Evolutionary conservation across 257 asterid species (phyloP), one percentile per base, ranked within the genome.

Genomic region (Solanum dulcamara): DNA sequence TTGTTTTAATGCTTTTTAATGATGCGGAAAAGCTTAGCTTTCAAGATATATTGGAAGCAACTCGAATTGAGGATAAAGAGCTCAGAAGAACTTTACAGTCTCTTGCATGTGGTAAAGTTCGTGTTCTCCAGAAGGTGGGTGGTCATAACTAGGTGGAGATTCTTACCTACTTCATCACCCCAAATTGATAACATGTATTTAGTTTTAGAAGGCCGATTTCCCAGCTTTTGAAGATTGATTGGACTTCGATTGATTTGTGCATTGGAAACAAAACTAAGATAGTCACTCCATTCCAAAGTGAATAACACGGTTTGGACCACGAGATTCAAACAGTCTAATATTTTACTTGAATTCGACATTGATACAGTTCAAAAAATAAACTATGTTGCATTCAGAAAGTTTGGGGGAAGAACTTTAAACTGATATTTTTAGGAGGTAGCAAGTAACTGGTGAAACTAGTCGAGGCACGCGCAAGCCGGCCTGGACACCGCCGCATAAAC

Each of bases 61-160:
- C 97, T 48, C 90, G 95, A 82, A 95, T 97, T 55, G 98, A 95
- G 89, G 98, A 95, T 89, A 95, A 92, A 90, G 99, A 95, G 90
- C 91, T 97, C 67, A 91, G 95, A 80, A 89, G 99, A 88, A 94
- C 98, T 70, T 89, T 97, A 86, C 99, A 94, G 91, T 95, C 99
- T 89, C 98, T 97, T 83, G 99, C 98, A 20, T 95, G 99, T 82
- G 99, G 98, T 81, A 97, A 95, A 88, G 91, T 95, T 33, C 99
- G 97, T 20, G 96, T 97, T 81, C 98, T 97, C 82, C 95, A 89
- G 88, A 97, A 97, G 93, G 98, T 94, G 88, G 71, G 91, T 88
- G 44, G 48, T 82, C 62, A 26, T 38, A 83, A 48, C 42, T 60
- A 71, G 67, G 37, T 55, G 59, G 48, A 42, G 60, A 68, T 64